Evolutionary conservation across 2,329 filamentous ascomycete species (phyloP).

Genomic region (Grosmannia huntii): DNA sequence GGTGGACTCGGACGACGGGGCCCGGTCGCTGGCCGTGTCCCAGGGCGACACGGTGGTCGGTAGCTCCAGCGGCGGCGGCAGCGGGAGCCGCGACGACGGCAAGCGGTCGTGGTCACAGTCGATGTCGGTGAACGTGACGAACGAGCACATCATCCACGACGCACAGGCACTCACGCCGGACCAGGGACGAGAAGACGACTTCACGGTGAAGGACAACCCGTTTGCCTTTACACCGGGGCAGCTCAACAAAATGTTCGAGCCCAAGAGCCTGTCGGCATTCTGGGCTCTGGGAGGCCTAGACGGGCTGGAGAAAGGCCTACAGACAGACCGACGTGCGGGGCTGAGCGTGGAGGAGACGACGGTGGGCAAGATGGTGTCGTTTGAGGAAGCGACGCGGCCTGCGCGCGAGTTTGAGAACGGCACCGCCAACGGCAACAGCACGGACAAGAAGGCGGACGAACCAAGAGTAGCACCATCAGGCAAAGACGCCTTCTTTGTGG

Average conservation of each 20-base stretch:
- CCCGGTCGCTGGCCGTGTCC: constrained; percentile 42
- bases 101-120: constrained; percentile 23
- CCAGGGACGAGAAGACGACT: constrained; percentile 62
- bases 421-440: constrained; percentile 8
- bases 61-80: constrained; percentile 28
- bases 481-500: constrained; percentile 29
- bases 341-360: constrained; percentile 62
- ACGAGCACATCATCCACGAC: constrained; percentile 48
- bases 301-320: constrained; percentile 68
- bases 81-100: constrained; percentile 13
- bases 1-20: constrained; percentile 52
- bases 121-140: constrained; percentile 20
- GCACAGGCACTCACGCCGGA: constrained; percentile 62
- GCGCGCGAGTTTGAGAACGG: constrained; percentile 3
- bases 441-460: constrained; percentile 18
- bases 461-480: neutral
- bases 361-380: constrained; percentile 53
- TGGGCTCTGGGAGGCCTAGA: constrained; percentile 64
- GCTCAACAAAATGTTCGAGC: constrained; percentile 77
- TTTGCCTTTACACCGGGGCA: constrained; percentile 80
- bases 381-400: constrained; percentile 50
- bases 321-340: constrained; percentile 58
- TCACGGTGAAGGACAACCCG: constrained; percentile 62
- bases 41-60: constrained; percentile 51
- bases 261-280: constrained; percentile 74